Evolutionary conservation across 2,329 filamentous ascomycete species (phyloP).

Genomic region (Venturia pyrina): DNA sequence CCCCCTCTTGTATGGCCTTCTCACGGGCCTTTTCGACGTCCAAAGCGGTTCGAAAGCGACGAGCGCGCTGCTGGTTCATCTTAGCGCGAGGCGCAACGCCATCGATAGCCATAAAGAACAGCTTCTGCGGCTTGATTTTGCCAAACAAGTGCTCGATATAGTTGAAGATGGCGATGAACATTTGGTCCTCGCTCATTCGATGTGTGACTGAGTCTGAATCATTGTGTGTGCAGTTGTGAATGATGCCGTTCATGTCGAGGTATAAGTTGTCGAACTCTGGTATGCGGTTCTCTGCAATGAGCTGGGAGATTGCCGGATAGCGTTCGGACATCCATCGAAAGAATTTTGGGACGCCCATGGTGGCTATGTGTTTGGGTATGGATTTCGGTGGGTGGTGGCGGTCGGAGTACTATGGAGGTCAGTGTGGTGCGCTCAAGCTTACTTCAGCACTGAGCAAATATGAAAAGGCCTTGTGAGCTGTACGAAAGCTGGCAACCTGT

Average conservation of each 20-base stretch:
- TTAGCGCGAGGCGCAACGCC: conserved; percentile 95
- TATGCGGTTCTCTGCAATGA: conserved; percentile 97
- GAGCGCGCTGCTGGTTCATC: conserved; percentile 98
- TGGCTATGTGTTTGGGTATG: conserved; percentile 17
- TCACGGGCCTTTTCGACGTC: conserved; percentile 85
- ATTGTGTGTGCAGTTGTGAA: conserved; percentile 98
- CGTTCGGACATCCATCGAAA: conserved; percentile 99
- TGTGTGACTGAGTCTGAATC: conserved; percentile 87
- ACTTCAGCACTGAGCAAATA: background rate
- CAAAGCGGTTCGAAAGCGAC: conserved; percentile 87
- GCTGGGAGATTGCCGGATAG: conserved; percentile 94
- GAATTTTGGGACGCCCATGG: conserved; percentile 76
- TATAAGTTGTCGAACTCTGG: conserved; percentile 98
- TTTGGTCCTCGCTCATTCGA: conserved; percentile 91
- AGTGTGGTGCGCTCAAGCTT: background rate
- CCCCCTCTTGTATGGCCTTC: conserved; percentile 79
- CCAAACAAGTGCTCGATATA: conserved; percentile 98
- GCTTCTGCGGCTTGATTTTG: conserved; percentile 95
- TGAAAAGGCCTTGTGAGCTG: background rate
- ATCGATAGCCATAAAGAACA: conserved; percentile 99
- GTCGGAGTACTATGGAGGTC: background rate
- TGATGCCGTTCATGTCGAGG: conserved; percentile 98
- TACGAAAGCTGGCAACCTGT: background rate
- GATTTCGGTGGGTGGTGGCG: background rate
- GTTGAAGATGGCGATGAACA: conserved; percentile 99